Evolutionary conservation across 768 basidiomycete genomes (phyloP), one percentile per base, ranked within the genome.

Genomic region (Suillus hirtellus): DNA sequence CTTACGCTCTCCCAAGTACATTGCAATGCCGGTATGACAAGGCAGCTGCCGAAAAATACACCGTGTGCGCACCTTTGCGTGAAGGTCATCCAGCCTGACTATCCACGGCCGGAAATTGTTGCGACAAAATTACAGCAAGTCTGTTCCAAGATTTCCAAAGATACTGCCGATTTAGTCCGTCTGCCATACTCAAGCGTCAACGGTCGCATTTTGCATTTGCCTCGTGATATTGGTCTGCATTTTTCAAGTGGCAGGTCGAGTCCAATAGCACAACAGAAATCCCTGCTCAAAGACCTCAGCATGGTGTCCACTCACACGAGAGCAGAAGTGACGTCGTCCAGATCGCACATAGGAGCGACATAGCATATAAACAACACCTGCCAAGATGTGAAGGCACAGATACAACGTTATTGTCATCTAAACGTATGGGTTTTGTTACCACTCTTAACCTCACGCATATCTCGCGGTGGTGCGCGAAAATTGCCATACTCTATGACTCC

Each of bases 401-500:
- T 43, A 58, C 24, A 58, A 42, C 10, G 24, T 58, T 31, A 58
- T 58, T 59, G 59, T 75, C 81, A 81, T 77, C 81, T 87, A 79
- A 90, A 90, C 21, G 88, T 89, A 76, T 80, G 78, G 44, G 89
- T 88, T 76, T 84, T 84, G 72, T 91, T 90, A 53, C 89, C 89
- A 64, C 84, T 82, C 73, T 83, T 89, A 59, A 88, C 68, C 65
- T 90, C 87, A 65, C 84, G 85, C 62, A 85, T 78, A 38, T 87
- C 87, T 70, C 82, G 85, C 0, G 88, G 89, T 24, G 87, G 85
- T 24, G 84, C 84, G 63, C 83, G 85, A 78, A 90, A 89, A 69
- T 86, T 79, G 24, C 85, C 85, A 63, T 83, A 82, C 60, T 75
- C 70, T 15, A 73, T 63, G 53, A 65, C 68, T 49, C 79, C 82